Evolutionary conservation across 306 rosid species (phyloP), one percentile per base, ranked within the genome.

Genomic region (Parietaria judaica): DNA sequence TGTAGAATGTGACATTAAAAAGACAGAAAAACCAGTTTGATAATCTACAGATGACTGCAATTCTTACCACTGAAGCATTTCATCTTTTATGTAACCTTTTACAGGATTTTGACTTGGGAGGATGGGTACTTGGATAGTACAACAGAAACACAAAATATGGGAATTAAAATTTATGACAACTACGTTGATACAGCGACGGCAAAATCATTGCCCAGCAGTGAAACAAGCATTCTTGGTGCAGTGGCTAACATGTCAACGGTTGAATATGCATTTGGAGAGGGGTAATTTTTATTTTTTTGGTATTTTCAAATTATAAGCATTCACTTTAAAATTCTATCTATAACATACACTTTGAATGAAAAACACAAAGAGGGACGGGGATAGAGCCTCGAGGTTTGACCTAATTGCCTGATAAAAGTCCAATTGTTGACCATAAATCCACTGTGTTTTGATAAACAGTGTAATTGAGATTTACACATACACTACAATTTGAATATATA

Each of bases 91-190:
- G 31, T 11, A 17, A 44, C 51, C 37, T 65, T 46, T 43, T 65
- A 60, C 74, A 92, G 98, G 88, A 82, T 79, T 62, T 84, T 92
- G 88, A 69, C 79, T 16, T 92, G 90, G 92, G 98, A 84, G 76
- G 89, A 79, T 77, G 90, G 81, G 38, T 86, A 79, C 68, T 72
- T 31, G 72, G 83, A 78, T 41, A 68, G 61, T 68, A 64, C 70
- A 58, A 78, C 84, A 73, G 61, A 76, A 58, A 69, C 67, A 66
- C 77, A 73, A 66, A 50, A 54, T 69, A 38, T 37, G 68, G 82
- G 65, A 34, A 70, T n/a, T 67, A 51, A 55, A 34, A 36, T 68
- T 67, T 78, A 67, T 66, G 77, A 71, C 67, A 36, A 72, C 56
- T 59, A 59, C 68, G 68, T 73, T 23, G 49, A 66, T 49, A 75